phyloP scores from a whole-genome alignment of 257 asterid genomes.

The Penstemon barbatus region DNA sequence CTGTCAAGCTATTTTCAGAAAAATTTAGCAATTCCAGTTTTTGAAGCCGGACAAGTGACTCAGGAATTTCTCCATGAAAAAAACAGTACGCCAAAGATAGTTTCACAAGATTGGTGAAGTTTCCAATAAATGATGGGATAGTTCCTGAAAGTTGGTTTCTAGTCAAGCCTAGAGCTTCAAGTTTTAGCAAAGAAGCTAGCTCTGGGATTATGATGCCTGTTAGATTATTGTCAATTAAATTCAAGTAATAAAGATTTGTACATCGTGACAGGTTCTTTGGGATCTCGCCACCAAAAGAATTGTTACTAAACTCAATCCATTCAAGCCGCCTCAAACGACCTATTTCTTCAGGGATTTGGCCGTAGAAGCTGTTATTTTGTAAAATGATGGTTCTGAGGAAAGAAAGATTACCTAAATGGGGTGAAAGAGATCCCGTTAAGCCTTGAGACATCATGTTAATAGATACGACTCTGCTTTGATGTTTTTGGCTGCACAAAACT shows the following conservation, averaged over 20 bases:
- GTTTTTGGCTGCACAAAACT: constrained; percentile 25
- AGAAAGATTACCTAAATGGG: constrained; percentile 43
- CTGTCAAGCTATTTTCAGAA: constrained; percentile 27
- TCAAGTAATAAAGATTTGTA: constrained; percentile 12
- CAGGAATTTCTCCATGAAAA: constrained; percentile 38
- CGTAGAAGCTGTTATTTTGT: constrained; percentile 31
- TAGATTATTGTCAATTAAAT: constrained; percentile 29
- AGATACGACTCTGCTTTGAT: constrained; percentile 28
- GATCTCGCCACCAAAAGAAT: constrained; percentile 39
- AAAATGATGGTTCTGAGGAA: constrained; percentile 34
- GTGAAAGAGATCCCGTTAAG: constrained; percentile 38
- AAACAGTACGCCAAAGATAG: constrained; percentile 22
- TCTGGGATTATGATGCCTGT: constrained; percentile 28
- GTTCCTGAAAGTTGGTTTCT: constrained; percentile 32
- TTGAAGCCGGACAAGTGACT: constrained; percentile 25
- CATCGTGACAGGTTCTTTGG: constrained; percentile 36
- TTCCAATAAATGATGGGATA: constrained; percentile 38
- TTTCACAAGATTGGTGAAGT: constrained; percentile 22
- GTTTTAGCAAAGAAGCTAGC: constrained; percentile 29
- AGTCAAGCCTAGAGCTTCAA: constrained; percentile 23
- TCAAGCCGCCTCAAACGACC: constrained; percentile 27
- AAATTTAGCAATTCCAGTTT: constrained; percentile 21
- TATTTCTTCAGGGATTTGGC: constrained; percentile 39
- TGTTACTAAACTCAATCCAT: constrained; percentile 23
- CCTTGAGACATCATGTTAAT: constrained; percentile 31